Percentiles rank a stretch among this genome's conserved stretches.
These are phyloP conservation scores for Parathielavia hyrcaniae DNA, from an alignment of 495 filamentous ascomycete genomes.

Conservation along the genomic window DNA sequence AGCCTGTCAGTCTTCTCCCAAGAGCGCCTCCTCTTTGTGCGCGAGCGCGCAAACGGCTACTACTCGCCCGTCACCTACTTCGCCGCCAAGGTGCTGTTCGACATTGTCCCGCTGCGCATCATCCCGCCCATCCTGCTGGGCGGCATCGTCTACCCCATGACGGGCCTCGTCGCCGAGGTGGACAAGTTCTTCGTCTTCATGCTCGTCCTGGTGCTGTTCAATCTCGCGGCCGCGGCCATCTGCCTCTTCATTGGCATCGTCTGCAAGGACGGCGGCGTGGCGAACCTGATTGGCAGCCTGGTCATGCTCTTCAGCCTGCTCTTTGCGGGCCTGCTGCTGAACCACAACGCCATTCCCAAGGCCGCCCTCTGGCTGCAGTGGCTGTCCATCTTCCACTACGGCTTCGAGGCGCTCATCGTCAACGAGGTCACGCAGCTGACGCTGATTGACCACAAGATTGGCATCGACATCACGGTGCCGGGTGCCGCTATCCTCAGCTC, in stretches of 20 bases:
- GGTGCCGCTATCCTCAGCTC: conserved; percentile 88
- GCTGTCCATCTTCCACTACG: conserved; percentile 99
- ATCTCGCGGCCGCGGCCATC: conserved; percentile 85
- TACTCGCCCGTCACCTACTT: conserved; percentile 98
- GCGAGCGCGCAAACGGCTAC: conserved; percentile 95
- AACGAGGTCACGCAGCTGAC: conserved; percentile 93
- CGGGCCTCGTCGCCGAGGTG: conserved; percentile 78
- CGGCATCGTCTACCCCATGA: conserved; percentile 95
- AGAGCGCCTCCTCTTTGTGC: conserved; percentile 85
- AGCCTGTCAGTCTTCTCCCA: conserved; percentile 89
- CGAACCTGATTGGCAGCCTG: conserved; percentile 88
- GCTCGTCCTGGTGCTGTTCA: conserved; percentile 89
- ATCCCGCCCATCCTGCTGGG: conserved; percentile 96
- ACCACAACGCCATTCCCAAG: conserved; percentile 84
- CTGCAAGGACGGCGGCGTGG: conserved; percentile 84
- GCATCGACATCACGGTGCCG: conserved; percentile 91
- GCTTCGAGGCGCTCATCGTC: conserved; percentile 91
- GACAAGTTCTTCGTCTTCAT: conserved; percentile 86
- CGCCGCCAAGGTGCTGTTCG: conserved; percentile 85
- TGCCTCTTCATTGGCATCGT: conserved; percentile 96
- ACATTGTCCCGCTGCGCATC: conserved; percentile 87
- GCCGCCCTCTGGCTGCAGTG: conserved; percentile 84
- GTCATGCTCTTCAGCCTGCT: conserved; percentile 97
- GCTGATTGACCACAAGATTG: conserved; percentile 86
- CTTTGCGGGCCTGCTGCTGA: conserved; percentile 87